Evolutionary conservation across 108 stramenopile species (phyloP).

Genomic region (Discostella stelligeroides): DNA sequence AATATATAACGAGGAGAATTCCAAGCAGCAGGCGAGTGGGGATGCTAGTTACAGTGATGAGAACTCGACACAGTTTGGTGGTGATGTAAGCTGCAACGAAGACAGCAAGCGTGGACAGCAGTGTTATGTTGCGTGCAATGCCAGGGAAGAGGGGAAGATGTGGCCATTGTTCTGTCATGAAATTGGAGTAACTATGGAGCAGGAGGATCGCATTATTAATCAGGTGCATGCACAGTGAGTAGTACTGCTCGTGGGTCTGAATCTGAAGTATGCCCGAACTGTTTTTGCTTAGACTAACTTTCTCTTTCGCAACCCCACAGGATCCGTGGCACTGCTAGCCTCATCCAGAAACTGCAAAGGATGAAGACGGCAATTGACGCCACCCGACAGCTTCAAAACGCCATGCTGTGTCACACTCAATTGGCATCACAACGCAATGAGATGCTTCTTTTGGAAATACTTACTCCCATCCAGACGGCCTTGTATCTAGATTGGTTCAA

Average conservation of each 20-base stretch:
- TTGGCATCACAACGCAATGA: slow-evolving; percentile 53
- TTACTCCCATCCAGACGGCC: slow-evolving; percentile 68
- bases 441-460: slow-evolving; percentile 53
- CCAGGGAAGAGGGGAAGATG: slow-evolving; percentile 57
- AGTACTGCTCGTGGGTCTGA: slow-evolving; percentile 13
- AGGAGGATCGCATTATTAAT: slow-evolving; percentile 76
- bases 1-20: slow-evolving; percentile 57
- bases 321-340: slow-evolving; percentile 35
- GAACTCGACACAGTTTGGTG: slow-evolving; percentile 11
- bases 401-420: slow-evolving; percentile 62
- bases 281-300: neutral
- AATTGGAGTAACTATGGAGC: slow-evolving; percentile 82
- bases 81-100: slow-evolving; percentile 72
- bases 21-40: neutral
- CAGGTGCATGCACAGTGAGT: slow-evolving; percentile 55
- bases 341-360: slow-evolving; percentile 44
- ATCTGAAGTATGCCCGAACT: neutral
- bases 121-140: slow-evolving; percentile 21
- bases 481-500: slow-evolving; percentile 61
- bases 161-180: slow-evolving; percentile 88
- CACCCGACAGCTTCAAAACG: slow-evolving; percentile 57
- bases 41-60: slow-evolving; percentile 6
- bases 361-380: slow-evolving; percentile 61
- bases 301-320: slow-evolving; percentile 7
- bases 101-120: slow-evolving; percentile 13